Evolutionary conservation across 2,329 filamentous ascomycete genomes (phyloP).

Genomic region (Neospermospora avenae): DNA sequence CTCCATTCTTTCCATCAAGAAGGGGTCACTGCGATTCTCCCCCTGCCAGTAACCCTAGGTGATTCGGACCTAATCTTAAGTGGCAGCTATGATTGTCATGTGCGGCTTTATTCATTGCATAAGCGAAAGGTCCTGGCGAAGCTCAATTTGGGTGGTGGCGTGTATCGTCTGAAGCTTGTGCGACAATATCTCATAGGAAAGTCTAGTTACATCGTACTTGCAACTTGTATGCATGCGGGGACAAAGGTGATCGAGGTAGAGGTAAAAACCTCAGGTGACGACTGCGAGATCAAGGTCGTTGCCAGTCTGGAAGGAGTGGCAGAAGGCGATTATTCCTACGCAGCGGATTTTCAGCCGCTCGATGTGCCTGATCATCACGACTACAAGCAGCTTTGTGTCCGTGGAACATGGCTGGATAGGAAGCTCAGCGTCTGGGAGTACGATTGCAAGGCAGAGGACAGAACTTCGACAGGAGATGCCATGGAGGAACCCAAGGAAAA

Average conservation of each 20-base stretch:
- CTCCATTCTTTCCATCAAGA: conserved; percentile 54
- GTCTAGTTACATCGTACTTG: conserved; percentile 56
- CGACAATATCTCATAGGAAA: conserved; percentile 18
- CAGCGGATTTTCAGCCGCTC: background rate
- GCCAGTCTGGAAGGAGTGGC: background rate
- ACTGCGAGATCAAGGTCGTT: background rate
- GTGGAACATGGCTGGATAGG: conserved; percentile 2
- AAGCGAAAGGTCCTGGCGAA: conserved; percentile 48
- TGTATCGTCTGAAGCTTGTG: conserved; percentile 78
- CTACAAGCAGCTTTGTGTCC: background rate
- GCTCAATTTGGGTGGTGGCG: conserved; percentile 69
- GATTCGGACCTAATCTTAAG: conserved; percentile 63
- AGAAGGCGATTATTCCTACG: background rate
- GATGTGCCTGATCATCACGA: background rate
- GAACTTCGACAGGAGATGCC: no score
- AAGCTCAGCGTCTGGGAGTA: background rate
- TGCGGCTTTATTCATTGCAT: conserved; percentile 61
- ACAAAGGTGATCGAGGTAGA: conserved; percentile 57
- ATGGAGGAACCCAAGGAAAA: no score
- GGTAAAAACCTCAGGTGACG: background rate
- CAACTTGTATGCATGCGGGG: conserved; percentile 93
- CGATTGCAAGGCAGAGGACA: no score
- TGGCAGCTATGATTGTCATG: conserved; percentile 85
- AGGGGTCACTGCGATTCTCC: conserved; percentile 83
- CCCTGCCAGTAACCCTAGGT: conserved; percentile 46